Evolutionary conservation across 169 alveolate genomes (phyloP).

Genomic region (Plasmodium relictum): DNA sequence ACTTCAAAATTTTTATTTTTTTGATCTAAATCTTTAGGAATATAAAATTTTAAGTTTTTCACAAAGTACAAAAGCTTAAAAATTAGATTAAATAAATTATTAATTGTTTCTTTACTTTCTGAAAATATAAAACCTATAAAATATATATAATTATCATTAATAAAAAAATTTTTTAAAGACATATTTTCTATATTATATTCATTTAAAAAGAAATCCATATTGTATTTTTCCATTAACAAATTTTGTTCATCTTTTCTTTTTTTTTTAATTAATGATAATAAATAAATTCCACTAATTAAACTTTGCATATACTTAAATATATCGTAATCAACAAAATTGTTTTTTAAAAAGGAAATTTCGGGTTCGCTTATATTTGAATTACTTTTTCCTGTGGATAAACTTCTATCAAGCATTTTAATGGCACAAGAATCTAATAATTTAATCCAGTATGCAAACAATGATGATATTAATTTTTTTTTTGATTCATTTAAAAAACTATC

Average conservation of each 20-base stretch:
- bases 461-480: slow-evolving; percentile 61
- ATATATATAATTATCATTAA: slow-evolving; percentile 21
- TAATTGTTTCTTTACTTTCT: slow-evolving; percentile 51
- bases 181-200: slow-evolving; percentile 50
- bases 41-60: slow-evolving; percentile 33
- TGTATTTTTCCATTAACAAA: slow-evolving; percentile 1
- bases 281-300: slow-evolving; percentile 54
- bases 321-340: slow-evolving; percentile 55
- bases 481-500: slow-evolving; percentile 60
- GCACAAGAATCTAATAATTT: slow-evolving; percentile 56
- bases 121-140: slow-evolving; percentile 60
- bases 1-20: slow-evolving; percentile 62
- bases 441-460: slow-evolving; percentile 52
- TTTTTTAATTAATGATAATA: slow-evolving; percentile 39
- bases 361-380: background rate
- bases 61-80: slow-evolving; percentile 47
- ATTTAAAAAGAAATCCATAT: slow-evolving; percentile 9
- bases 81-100: slow-evolving; percentile 49
- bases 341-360: slow-evolving; percentile 26
- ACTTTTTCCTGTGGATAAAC: background rate
- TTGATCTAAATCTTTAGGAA: slow-evolving; percentile 24
- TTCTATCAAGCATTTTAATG: slow-evolving; percentile 47
- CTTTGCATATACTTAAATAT: slow-evolving; percentile 67
- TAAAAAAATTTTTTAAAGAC: slow-evolving; percentile 21
- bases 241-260: slow-evolving; percentile 16